These are phyloP conservation scores for Annulohypoxylon truncatum DNA, from an alignment of 2,329 filamentous ascomycete species.

Conservation along the genomic window DNA sequence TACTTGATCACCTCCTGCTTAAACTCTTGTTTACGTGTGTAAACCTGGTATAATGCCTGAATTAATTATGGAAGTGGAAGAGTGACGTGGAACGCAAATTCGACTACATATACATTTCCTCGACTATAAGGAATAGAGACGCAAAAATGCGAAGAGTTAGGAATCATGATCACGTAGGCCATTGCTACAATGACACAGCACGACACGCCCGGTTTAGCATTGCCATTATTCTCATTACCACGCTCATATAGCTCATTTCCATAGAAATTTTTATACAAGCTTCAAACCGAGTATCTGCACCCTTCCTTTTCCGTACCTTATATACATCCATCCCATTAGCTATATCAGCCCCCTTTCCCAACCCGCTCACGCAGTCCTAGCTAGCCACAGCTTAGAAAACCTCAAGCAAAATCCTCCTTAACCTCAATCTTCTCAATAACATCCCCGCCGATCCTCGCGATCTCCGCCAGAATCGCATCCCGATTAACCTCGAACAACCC, in stretches of 20 bases:
- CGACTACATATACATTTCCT: too few species aligned
- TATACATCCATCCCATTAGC: neutral
- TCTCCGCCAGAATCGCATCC: slow-evolving; percentile 75
- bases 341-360: too few species aligned
- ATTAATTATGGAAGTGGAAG: too few species aligned
- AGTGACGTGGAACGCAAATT: too few species aligned
- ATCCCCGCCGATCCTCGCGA: slow-evolving; percentile 74
- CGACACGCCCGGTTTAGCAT: neutral
- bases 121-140: too few species aligned
- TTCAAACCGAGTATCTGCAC: neutral
- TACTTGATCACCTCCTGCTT: too few species aligned
- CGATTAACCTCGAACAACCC: slow-evolving; percentile 72
- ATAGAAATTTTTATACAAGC: neutral
- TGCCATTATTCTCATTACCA: neutral
- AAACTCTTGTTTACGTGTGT: too few species aligned
- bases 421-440: slow-evolving; percentile 76
- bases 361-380: neutral
- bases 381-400: neutral
- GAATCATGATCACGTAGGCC: too few species aligned
- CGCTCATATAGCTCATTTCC: neutral
- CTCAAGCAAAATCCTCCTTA: slow-evolving; percentile 37
- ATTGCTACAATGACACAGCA: too few species aligned
- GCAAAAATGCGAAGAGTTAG: too few species aligned
- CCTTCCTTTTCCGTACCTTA: neutral
- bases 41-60: too few species aligned